phyloP scores from a whole-genome alignment of 106 monocot genomes.

The Acanthochlamys bracteata region DNA sequence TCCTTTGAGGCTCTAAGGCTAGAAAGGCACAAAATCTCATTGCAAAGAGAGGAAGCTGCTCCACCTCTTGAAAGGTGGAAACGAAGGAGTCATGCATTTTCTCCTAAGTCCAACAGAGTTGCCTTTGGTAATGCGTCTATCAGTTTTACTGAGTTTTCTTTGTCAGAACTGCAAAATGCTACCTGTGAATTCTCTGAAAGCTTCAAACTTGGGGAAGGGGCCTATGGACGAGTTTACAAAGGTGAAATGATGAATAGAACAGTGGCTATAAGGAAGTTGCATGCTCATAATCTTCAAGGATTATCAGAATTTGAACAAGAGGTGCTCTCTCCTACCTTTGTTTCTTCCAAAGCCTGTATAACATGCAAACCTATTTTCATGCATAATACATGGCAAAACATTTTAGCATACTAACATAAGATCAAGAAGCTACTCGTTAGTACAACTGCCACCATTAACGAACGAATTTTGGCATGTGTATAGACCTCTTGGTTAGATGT shows the following conservation, averaged over 20 bases:
- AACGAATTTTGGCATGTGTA: no score
- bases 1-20: slow-evolving; percentile 29
- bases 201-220: slow-evolving; percentile 54
- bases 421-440: no score
- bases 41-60: slow-evolving; percentile 14
- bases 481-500: no score
- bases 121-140: slow-evolving; percentile 15
- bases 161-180: slow-evolving; percentile 61
- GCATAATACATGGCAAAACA: neutral
- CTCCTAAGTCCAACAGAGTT: slow-evolving; percentile 15
- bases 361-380: no score
- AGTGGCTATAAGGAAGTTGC: slow-evolving; percentile 54
- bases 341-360: no score
- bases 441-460: no score
- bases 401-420: no score
- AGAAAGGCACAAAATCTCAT: slow-evolving; percentile 17
- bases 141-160: slow-evolving; percentile 51
- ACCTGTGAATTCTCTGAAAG: slow-evolving; percentile 79
- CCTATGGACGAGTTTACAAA: slow-evolving; percentile 58
- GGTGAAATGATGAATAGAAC: slow-evolving; percentile 64
- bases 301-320: slow-evolving; percentile 60
- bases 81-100: neutral
- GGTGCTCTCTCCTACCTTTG: slow-evolving; percentile 24
- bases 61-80: slow-evolving; percentile 13
- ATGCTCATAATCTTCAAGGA: slow-evolving; percentile 39